These are phyloP conservation scores for Vigna trinervia DNA, from an alignment of 306 rosid genomes.

Conservation along the genomic window DNA sequence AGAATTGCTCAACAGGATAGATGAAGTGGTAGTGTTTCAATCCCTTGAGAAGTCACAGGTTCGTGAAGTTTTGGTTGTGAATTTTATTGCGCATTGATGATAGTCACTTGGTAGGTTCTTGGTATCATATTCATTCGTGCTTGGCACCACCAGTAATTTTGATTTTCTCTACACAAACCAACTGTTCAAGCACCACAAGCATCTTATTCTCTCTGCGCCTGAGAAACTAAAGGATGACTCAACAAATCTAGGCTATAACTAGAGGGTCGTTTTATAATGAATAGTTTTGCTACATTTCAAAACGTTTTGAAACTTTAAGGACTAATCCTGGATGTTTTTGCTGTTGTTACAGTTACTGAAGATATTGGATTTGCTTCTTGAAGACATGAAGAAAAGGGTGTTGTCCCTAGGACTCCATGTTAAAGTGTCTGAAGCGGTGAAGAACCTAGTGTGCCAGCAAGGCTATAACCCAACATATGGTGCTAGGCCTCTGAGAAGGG, in stretches of 20 bases:
- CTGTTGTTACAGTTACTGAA: slow-evolving; percentile 64
- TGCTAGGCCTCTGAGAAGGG: slow-evolving; percentile 84
- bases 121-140: background rate
- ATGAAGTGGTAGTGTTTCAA: slow-evolving; percentile 89
- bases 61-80: slow-evolving; percentile 41
- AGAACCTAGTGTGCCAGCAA: slow-evolving; percentile 63
- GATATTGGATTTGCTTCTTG: slow-evolving; percentile 68
- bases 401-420: slow-evolving; percentile 61
- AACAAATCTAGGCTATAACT: background rate
- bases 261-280: background rate
- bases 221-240: background rate
- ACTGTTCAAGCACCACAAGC: background rate
- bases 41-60: slow-evolving; percentile 88
- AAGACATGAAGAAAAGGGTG: slow-evolving; percentile 74
- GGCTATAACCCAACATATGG: slow-evolving; percentile 81
- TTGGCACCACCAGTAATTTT: slow-evolving; percentile 4
- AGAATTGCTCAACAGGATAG: slow-evolving; percentile 90
- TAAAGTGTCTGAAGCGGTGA: slow-evolving; percentile 76
- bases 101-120: slow-evolving; percentile 10
- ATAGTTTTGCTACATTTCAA: background rate
- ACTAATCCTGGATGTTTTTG: background rate
- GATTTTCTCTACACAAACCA: slow-evolving; percentile 19
- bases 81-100: slow-evolving; percentile 6
- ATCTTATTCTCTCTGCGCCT: background rate
- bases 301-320: background rate